Base-by-base conservation (phyloP, 441 rosid species). In the Corymbia calophylla region DNA sequence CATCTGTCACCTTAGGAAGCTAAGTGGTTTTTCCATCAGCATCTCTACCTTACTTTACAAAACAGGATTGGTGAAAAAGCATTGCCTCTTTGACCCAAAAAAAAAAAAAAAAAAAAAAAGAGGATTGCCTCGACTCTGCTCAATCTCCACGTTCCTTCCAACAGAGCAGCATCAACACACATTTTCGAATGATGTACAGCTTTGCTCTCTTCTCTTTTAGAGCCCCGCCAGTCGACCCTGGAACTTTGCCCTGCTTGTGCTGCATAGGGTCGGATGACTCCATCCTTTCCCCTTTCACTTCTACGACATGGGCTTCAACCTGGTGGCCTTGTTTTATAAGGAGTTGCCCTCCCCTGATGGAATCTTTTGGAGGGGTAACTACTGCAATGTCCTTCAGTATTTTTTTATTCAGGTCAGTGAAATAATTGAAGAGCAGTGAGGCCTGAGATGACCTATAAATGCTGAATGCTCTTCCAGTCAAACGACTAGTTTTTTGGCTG, bases 91-190 rank as follows among this genome's bases (percentile, higher is more conserved):
- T 39, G 44, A 39, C 44, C 44, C 44, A 5, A 39, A 39, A 39
- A 39, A 39, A 39, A 39, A 39, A 39, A 39, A 35, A 35, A 35
- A 35, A 35, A 35, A n/a, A n/a, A n/a, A n/a, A n/a, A n/a, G n/a
- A 39, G 44, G 44, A 39, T 44, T 77, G 51, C 84, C 53, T 44
- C 2, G 29, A 23, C 53, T 77, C 53, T 73, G 84, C 88, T 86
- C 91, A 90, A 54, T 93, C 94, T 86, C 94, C 92, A 90, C 92
- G 88, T 90, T 95, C 93, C 93, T 91, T 93, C 97, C 96, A 96
- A 91, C 97, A 95, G 68, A 95, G 93, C 90, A 94, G 95, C 95
- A 94, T 94, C 87, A 91, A 81, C 27, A 94, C 88, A 56, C 97
- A 95, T 14, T 94, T 94, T 51, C 92, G 90, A 21, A 96, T 91